A percentile compares a stretch with the other conserved stretches of the same genome.
phyloP scores from a whole-genome alignment of 768 basidiomycete species.

The Plicaturopsis crispa region DNA sequence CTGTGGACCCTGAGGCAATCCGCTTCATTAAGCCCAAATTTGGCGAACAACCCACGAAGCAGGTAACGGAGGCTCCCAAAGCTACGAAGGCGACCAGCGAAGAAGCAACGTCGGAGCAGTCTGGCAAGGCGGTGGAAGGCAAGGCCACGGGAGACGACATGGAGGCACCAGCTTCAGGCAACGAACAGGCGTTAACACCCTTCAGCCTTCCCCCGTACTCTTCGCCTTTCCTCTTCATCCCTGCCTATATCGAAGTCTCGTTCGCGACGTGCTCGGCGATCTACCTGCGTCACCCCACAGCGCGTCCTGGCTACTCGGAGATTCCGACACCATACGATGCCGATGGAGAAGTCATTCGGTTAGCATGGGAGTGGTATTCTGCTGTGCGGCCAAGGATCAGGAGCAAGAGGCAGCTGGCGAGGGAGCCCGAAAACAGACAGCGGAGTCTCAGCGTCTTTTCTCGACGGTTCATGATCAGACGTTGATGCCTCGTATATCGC shows the following conservation, averaged over 20 bases:
- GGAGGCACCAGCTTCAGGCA: conserved; percentile 2
- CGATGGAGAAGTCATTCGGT: conserved; percentile 85
- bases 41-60: conserved; percentile 12
- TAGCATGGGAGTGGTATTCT: conserved; percentile 96
- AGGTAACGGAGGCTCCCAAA: too few species aligned
- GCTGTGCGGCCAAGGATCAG: conserved; percentile 61
- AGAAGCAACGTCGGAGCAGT: conserved; percentile 1
- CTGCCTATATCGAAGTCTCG: conserved; percentile 81
- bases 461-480: too few species aligned
- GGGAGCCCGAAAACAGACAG: conserved; percentile 62
- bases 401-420: conserved; percentile 51
- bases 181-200: conserved; percentile 42
- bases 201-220: conserved; percentile 86
- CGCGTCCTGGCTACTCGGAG: conserved; percentile 92
- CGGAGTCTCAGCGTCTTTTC: too few species aligned
- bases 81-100: conserved; percentile 1
- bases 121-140: conserved; percentile 1
- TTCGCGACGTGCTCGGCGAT: conserved; percentile 86
- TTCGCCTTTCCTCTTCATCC: conserved; percentile 89
- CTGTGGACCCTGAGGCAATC: conserved; percentile 78
- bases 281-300: conserved; percentile 94
- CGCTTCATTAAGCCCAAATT: conserved; percentile 58
- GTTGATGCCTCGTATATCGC: too few species aligned
- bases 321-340: conserved; percentile 95
- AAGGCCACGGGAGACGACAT: conserved; percentile 5